These are phyloP conservation scores for Didymella lethalis DNA, from an alignment of 2,329 filamentous ascomycete genomes.

Conservation along the genomic window DNA sequence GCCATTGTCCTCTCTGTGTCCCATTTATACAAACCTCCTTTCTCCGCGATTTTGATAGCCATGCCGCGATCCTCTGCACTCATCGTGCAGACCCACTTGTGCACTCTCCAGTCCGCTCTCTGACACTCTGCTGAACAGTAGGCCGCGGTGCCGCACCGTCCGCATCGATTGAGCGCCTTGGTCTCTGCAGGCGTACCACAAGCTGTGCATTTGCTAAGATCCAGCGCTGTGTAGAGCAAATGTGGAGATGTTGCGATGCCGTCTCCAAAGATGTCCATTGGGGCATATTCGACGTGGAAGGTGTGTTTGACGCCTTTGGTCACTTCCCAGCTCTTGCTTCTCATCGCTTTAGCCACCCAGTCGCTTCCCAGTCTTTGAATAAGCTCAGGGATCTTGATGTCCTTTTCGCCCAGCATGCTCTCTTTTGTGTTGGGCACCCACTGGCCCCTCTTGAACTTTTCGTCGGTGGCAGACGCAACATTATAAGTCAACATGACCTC, in stretches of 20 bases:
- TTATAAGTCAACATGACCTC: conserved; percentile 34
- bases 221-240: conserved; percentile 29
- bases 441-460: conserved; percentile 13
- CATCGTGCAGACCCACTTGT: conserved; percentile 34
- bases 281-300: conserved; percentile 36
- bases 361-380: conserved; percentile 17
- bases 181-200: conserved; percentile 11
- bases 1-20: conserved; percentile 28
- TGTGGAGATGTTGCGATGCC: conserved; percentile 36
- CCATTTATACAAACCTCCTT: conserved; percentile 35
- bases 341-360: conserved; percentile 10
- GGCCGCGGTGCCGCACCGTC: conserved; percentile 34
- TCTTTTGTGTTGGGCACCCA: conserved; percentile 34
- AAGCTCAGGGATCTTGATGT: conserved; percentile 21
- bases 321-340: conserved; percentile 28
- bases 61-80: conserved; percentile 33
- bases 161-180: conserved; percentile 28
- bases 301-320: conserved; percentile 27
- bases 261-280: conserved; percentile 38
- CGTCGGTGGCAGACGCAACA: conserved; percentile 4
- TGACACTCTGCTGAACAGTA: conserved; percentile 33
- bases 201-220: conserved; percentile 26
- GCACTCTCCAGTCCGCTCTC: conserved; percentile 33
- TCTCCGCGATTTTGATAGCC: conserved; percentile 29
- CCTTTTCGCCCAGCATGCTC: conserved; percentile 30